Percentiles rank a stretch among this genome's conserved stretches.
These are phyloP conservation scores for Stephania cephalantha DNA, from an alignment of 164 flowering plant genomes.

Conservation along the genomic window DNA sequence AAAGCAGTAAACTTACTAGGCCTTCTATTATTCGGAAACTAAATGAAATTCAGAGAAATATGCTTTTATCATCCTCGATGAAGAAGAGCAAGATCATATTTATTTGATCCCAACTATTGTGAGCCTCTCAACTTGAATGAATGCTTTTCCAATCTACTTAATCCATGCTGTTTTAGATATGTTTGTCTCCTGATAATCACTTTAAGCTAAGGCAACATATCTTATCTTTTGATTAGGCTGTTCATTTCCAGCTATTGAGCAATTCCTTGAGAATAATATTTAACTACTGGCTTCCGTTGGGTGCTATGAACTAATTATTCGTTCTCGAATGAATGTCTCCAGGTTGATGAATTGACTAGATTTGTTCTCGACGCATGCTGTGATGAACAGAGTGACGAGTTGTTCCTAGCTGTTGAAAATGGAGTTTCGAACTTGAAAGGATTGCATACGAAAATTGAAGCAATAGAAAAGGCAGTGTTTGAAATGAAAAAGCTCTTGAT, in stretches of 20 bases:
- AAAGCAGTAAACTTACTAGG: not conserved
- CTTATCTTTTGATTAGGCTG: not conserved
- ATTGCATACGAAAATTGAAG: conserved; percentile 46
- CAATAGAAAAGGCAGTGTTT: conserved; percentile 44
- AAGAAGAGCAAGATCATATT: not conserved
- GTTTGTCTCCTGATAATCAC: not conserved
- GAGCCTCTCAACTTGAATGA: not conserved
- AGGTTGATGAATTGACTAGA: conserved; percentile 12
- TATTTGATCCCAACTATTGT: not conserved
- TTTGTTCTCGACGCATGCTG: conserved; percentile 4
- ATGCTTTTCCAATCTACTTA: too few species aligned
- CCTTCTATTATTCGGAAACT: not conserved
- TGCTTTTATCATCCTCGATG: not conserved
- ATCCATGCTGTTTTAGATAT: not conserved
- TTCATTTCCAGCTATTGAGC: not conserved
- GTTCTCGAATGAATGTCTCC: conserved; percentile 1
- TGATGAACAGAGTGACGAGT: conserved; percentile 18
- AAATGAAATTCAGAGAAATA: not conserved
- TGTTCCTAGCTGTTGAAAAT: conserved; percentile 7
- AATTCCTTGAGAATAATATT: not conserved
- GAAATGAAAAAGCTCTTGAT: conserved; percentile 31
- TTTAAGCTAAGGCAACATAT: not conserved
- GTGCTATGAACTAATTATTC: not conserved
- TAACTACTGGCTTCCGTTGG: too few species aligned
- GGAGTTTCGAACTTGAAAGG: conserved; percentile 46